phyloP scores from a whole-genome alignment of 257 asterid genomes.

The Solanum chiquidenum region DNA sequence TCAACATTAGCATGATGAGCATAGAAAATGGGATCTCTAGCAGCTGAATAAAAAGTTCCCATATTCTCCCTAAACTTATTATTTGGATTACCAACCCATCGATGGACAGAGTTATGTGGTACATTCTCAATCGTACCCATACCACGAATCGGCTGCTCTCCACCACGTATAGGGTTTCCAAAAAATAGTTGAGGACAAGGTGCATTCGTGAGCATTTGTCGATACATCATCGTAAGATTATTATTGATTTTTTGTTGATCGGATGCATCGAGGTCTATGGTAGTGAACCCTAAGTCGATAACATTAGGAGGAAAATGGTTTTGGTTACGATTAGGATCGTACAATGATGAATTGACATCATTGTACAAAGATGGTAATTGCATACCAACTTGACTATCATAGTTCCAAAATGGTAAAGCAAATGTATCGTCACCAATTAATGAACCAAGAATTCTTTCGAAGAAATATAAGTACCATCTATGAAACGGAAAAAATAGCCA shows the following conservation, averaged over 20 bases:
- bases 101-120: slow-evolving; percentile 33
- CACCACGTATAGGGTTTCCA: slow-evolving; percentile 27
- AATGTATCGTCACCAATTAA: slow-evolving; percentile 26
- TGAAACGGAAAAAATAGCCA: slow-evolving; percentile 49
- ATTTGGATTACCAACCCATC: slow-evolving; percentile 31
- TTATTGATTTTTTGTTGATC: slow-evolving; percentile 10
- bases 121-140: slow-evolving; percentile 38
- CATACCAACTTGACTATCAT: slow-evolving; percentile 34
- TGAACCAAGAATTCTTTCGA: slow-evolving; percentile 25
- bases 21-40: slow-evolving; percentile 44
- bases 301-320: slow-evolving; percentile 10
- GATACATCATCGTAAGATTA: slow-evolving; percentile 24
- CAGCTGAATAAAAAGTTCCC: slow-evolving; percentile 66
- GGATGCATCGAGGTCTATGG: background rate
- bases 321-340: slow-evolving; percentile 24
- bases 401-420: slow-evolving; percentile 27
- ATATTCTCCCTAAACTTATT: slow-evolving; percentile 26
- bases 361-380: slow-evolving; percentile 24
- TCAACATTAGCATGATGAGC: slow-evolving; percentile 58
- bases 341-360: slow-evolving; percentile 15
- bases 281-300: slow-evolving; percentile 22
- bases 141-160: slow-evolving; percentile 18
- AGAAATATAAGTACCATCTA: slow-evolving; percentile 38
- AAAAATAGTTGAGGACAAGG: slow-evolving; percentile 24
- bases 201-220: slow-evolving; percentile 29